Evolutionary conservation across 768 basidiomycete species (phyloP), one percentile per base, ranked within the genome.

Genomic region (Tricholomella constricta): DNA sequence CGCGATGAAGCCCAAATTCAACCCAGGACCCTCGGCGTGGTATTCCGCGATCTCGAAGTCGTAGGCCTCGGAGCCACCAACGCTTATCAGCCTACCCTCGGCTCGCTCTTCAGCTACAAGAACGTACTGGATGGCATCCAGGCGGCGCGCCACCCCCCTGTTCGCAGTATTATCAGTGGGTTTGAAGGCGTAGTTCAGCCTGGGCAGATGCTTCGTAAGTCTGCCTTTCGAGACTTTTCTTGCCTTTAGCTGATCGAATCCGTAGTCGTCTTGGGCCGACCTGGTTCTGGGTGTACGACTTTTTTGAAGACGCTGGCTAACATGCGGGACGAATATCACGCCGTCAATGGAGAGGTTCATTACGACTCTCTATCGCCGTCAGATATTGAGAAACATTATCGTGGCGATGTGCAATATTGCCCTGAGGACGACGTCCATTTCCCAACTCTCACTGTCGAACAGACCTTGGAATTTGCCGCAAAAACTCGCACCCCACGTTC

Each of bases 351-450:
- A 14, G 75, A 86, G 0, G 79, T 94, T 4, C 73, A 75, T 36
- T 97, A 95, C 62, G 89, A 89, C 62, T 84, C 89, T 1, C 76
- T 95, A 48, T 70, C 84, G 0, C 80, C 88, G 2, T 67, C 79
- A 1, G 78, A 91, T 51, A 76, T 95, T 54, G 61, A 67, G 48
- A 78, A 82, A 47, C 79, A 79, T 45, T 88, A 82, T 63, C 84
- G 87, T 6, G 94, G 92, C 14, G 91, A 91, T 59, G 85, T 90
- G 2, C 81, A 82, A 50, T 93, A 91, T 65, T 86, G 80, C 54
- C 88, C 89, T 0, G 91, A 91, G 71, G 91, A 92, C 60, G 91
- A 95, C 63, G 75, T 89, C 2, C 91, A 93, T 63, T 88, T 94
- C 58, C 87, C 92, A 2, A 88, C 87, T 9, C 78, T 96, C 12